A percentile compares a stretch with the other conserved stretches of the same genome.
phyloP scores from a whole-genome alignment of 495 filamentous ascomycete species.

The Mytilinidion resinicola region DNA sequence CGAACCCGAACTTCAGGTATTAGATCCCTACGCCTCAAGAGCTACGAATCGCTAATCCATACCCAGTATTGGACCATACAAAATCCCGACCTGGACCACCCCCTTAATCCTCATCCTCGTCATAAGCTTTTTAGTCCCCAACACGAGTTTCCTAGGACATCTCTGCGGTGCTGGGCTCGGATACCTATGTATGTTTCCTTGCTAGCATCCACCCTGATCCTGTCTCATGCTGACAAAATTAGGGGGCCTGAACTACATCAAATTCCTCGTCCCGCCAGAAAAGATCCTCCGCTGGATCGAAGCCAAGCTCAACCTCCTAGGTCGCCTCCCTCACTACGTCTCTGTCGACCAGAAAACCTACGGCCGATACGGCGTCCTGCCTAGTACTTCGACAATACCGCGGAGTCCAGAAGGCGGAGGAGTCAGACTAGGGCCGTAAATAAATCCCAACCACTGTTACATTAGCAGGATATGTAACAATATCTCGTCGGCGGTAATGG shows the following conservation, averaged over 20 bases:
- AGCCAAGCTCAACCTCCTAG: constrained; percentile 73
- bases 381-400: constrained; percentile 40
- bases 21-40: not conserved
- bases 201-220: not conserved
- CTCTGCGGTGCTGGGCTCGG: constrained; percentile 73
- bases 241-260: constrained; percentile 81
- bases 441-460: no score
- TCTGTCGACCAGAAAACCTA: constrained; percentile 95
- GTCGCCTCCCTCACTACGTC: constrained; percentile 77
- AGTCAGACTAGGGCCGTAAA: constrained; percentile 17
- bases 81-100: constrained; percentile 86
- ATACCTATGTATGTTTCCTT: constrained; percentile 64
- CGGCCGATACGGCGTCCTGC: constrained; percentile 84
- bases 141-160: constrained; percentile 80
- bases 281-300: constrained; percentile 76
- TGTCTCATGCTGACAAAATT: not conserved
- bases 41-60: not conserved
- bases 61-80: constrained; percentile 52
- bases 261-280: constrained; percentile 77
- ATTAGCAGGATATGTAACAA: no score
- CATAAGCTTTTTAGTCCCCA: constrained; percentile 66
- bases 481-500: no score
- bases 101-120: constrained; percentile 69
- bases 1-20: constrained; percentile 66
- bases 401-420: constrained; percentile 18